Percentiles rank a stretch among this genome's conserved stretches.
These are phyloP conservation scores for Tolypocladium amazonense DNA, from an alignment of 2,329 filamentous ascomycete genomes.

Conservation along the genomic window DNA sequence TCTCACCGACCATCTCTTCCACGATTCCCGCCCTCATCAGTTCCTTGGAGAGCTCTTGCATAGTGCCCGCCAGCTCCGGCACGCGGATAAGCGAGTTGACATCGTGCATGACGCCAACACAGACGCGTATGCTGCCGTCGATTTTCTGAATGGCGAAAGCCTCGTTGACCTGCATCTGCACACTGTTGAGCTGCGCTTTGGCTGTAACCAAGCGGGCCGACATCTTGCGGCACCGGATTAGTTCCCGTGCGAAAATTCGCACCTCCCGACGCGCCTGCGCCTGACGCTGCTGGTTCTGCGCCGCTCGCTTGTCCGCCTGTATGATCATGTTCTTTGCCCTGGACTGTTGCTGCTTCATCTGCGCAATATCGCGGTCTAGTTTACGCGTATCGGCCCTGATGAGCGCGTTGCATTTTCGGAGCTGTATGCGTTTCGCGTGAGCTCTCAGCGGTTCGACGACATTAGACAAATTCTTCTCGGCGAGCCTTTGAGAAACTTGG, in stretches of 20 bases:
- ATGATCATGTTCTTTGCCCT: conserved; percentile 82
- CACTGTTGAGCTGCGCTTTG: conserved; percentile 83
- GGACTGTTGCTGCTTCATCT: conserved; percentile 65
- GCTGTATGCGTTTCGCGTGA: conserved; percentile 37
- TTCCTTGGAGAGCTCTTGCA: conserved; percentile 78
- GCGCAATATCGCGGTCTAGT: conserved; percentile 81
- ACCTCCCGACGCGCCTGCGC: conserved; percentile 73
- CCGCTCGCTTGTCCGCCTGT: conserved; percentile 68
- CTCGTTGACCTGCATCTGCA: conserved; percentile 96
- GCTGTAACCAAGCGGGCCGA: conserved; percentile 68
- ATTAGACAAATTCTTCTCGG: background rate
- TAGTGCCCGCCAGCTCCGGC: conserved; percentile 78
- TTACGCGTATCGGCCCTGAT: conserved; percentile 86
- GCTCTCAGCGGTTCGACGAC: background rate
- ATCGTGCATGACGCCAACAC: conserved; percentile 91
- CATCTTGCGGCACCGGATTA: conserved; percentile 72
- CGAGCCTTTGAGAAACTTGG: background rate
- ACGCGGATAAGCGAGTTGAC: conserved; percentile 76
- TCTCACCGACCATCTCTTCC: conserved; percentile 92
- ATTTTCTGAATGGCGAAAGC: conserved; percentile 93
- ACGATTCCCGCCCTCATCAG: conserved; percentile 92
- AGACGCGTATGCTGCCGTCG: conserved; percentile 77
- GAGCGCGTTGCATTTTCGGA: conserved; percentile 88
- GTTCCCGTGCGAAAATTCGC: conserved; percentile 78
- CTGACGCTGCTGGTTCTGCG: conserved; percentile 66